Conservation (phyloP, 345 rosid species). For the Melastoma malabathricum region DNA sequence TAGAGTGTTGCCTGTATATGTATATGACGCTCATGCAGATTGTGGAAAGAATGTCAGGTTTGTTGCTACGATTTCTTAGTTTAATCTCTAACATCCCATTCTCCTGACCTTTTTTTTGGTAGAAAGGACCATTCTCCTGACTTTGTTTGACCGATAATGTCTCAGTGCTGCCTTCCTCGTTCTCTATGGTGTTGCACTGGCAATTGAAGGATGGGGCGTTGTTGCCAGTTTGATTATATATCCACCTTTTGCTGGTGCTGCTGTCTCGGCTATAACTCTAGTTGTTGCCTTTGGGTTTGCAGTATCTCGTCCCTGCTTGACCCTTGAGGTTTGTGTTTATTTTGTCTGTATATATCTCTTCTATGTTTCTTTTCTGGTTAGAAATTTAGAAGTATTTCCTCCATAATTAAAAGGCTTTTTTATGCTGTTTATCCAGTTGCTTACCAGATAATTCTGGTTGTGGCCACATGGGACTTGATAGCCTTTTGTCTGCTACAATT, state of each 20-base stretch:
- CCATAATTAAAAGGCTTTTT: neutral
- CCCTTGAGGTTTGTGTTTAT: slow-evolving; percentile 57
- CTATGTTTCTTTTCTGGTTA: neutral
- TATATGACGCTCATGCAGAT: slow-evolving; percentile 98
- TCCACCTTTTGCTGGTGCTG: slow-evolving; percentile 99
- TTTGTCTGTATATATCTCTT: neutral
- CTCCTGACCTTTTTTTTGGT: slow-evolving; percentile 1
- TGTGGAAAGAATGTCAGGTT: slow-evolving; percentile 97
- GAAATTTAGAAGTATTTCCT: neutral
- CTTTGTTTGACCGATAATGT: slow-evolving; percentile 5
- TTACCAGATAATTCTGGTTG: too few species aligned
- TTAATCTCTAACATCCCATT: neutral
- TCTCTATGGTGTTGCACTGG: slow-evolving; percentile 94
- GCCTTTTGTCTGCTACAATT: too few species aligned
- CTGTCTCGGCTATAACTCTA: slow-evolving; percentile 92
- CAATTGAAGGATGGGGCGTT: slow-evolving; percentile 99
- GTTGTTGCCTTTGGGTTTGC: slow-evolving; percentile 99
- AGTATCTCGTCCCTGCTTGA: slow-evolving; percentile 96
- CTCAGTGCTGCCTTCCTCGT: slow-evolving; percentile 90
- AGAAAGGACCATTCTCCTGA: slow-evolving; percentile 1
- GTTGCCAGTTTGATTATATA: slow-evolving; percentile 94
- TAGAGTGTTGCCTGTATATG: slow-evolving; percentile 91
- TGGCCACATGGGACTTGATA: too few species aligned
- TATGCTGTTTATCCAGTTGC: too few species aligned
- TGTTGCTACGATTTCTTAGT: slow-evolving; percentile 7